phyloP scores from a whole-genome alignment of 192 early-diverging fungal genomes.

The Entomortierella parvispora region DNA sequence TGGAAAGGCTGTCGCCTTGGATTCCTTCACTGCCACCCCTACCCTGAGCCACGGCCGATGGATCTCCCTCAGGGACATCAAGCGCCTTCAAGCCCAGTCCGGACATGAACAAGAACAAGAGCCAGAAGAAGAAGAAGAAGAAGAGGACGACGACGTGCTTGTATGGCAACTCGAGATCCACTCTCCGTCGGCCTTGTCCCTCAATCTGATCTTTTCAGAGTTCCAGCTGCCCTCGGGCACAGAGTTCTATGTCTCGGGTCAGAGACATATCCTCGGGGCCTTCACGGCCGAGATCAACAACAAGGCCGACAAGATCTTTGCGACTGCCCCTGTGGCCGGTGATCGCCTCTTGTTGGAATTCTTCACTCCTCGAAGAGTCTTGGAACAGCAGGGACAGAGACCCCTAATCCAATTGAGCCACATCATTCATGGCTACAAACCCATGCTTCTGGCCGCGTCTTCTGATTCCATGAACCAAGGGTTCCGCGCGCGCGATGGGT shows the following conservation, averaged over 20 bases:
- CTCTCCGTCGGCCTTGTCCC: constrained; percentile 43
- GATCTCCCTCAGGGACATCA: constrained; percentile 15
- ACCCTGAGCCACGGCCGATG: constrained; percentile 44
- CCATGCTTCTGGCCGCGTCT: constrained; percentile 25
- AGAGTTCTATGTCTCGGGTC: constrained; percentile 54
- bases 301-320: constrained; percentile 52
- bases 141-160: constrained; percentile 23
- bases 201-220: constrained; percentile 59
- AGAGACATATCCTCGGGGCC: constrained; percentile 40
- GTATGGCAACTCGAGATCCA: constrained; percentile 55
- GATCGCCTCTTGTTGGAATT: constrained; percentile 49
- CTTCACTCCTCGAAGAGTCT: constrained; percentile 19
- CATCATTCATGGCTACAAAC: constrained; percentile 56
- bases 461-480: constrained; percentile 23
- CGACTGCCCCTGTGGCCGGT: constrained; percentile 52
- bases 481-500: constrained; percentile 18
- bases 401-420: constrained; percentile 47
- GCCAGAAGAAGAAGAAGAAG: background rate
- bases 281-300: constrained; percentile 53
- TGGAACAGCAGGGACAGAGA: constrained; percentile 2
- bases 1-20: constrained; percentile 50
- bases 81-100: background rate
- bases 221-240: constrained; percentile 44
- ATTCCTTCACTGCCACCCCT: constrained; percentile 8
- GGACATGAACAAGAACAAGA: background rate